Evolutionary conservation across 2,329 filamentous ascomycete species (phyloP), one percentile per base, ranked within the genome.

Genomic region (Geosmithia morbida): DNA sequence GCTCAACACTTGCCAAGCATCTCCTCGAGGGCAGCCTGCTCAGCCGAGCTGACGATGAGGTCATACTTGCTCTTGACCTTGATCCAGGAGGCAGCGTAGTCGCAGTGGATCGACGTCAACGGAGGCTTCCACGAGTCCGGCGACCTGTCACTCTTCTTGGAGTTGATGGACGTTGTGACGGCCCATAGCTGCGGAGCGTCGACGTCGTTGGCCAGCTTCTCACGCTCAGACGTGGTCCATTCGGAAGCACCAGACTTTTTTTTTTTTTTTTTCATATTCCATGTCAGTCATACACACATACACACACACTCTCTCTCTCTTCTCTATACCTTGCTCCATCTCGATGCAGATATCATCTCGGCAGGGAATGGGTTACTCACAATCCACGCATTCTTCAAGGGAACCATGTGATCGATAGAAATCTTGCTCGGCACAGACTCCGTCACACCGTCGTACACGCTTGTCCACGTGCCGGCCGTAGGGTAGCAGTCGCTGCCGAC

Each of bases 321-420:
- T n/a, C n/a, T n/a, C n/a, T n/a, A n/a, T n/a, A n/a, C n/a, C n/a
- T n/a, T n/a, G n/a, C n/a, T n/a, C n/a, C n/a, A n/a, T n/a, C n/a
- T n/a, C n/a, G n/a, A n/a, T n/a, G n/a, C n/a, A n/a, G n/a, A n/a
- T n/a, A 16, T 37, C 33, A 37, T 37, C 33, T 37, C 33, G 13
- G 20, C 3, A 18, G 39, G 16, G 6, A 45, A 48, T 20, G n/a
- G 30, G 39, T 39, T 26, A 63, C 70, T 56, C 54, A 80, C 76
- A 51, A 83, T 79, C 85, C 85, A 90, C 5, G 85, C 85, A 57
- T 89, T 87, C 59, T 82, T 81, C 51, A 94, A 61, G 1, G 87
- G 85, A 2, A 94, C 84, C 65, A 92, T 72, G 60, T 92, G 87
- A 61, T 92, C 87, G 50, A 92, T 90, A 54, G 90, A 85, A 1